Base-by-base conservation (phyloP, 2,329 filamentous ascomycete species). In the Lachnellula subtilissima region DNA sequence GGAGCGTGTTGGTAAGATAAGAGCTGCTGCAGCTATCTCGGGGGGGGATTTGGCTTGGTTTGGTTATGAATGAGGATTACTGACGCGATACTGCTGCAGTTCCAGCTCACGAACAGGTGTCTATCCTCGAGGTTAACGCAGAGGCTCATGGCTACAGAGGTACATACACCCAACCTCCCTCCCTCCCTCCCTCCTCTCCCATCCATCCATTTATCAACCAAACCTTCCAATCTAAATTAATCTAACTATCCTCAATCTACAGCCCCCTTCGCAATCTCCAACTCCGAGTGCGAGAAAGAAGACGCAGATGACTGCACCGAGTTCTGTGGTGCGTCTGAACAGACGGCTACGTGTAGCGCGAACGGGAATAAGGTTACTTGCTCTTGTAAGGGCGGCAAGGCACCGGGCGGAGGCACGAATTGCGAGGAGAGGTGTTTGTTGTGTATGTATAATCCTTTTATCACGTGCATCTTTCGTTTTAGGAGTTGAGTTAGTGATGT, bases 391-490 rank as follows among this genome's bases (percentile, higher is more conserved):
- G 59, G 59, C 23, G 59, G 59, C 17, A 61, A 61, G 59, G 54
- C 7, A 5, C 7, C 40, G 43, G 59, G 55, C 15, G 14, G 46
- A 48, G 56, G 55, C n/a, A 50, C 56, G 8, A 61, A 61, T n/a
- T 61, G 59, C 50, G 59, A 61, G 50, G 59, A 61, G 52, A 59
- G 59, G 50, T 61, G 59, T 49, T 49, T 61, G 40, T 55, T 61
- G 49, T 61, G 59, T 61, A 61, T 32, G 59, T 22, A 22, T 22
- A 22, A 2, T 22, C 22, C 2, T 22, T 22, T 22, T 0, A 22
- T 61, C 59, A 59, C 54, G 59, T 59, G 56, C 11, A 1, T 17
- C 22, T 11, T 12, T 48, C 22, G 22, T 22, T 22, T 22, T 4
- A 22, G 22, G 22, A 22, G 22, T 22, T 22, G 22, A 22, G 22